Conservation (phyloP, 345 rosid genomes). For the Eucalyptus erythrocorys region DNA sequence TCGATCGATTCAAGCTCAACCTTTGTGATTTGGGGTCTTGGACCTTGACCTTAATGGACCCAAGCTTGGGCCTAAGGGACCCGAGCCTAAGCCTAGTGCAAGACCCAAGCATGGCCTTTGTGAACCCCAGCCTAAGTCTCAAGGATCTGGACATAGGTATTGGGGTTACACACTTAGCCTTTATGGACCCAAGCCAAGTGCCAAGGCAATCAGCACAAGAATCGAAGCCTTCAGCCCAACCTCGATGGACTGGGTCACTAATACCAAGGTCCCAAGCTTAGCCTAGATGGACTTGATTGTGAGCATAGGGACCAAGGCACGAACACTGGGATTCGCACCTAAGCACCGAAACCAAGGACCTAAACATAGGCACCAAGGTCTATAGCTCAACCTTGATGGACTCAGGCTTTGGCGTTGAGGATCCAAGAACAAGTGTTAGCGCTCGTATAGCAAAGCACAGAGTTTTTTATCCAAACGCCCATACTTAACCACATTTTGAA, state of each 20-base stretch:
- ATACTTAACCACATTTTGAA: neutral
- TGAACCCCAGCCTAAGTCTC: neutral
- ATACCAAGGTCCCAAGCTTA: neutral
- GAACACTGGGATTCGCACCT: rapidly evolving
- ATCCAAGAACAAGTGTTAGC: neutral
- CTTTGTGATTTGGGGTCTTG: neutral
- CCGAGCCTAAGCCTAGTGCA: neutral
- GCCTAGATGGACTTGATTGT: neutral
- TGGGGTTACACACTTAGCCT: neutral
- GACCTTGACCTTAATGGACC: rapidly evolving
- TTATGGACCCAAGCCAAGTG: neutral
- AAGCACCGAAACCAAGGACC: neutral
- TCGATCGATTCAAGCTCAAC: rapidly evolving
- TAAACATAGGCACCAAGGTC: neutral
- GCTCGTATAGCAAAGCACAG: neutral
- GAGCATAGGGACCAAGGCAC: rapidly evolving
- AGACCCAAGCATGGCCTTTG: neutral
- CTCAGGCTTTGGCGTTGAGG: rapidly evolving
- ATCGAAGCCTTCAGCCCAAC: neutral
- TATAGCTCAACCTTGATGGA: neutral
- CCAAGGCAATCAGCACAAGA: rapidly evolving
- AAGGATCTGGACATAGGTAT: neutral
- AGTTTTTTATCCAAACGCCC: neutral
- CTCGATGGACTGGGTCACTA: rapidly evolving
- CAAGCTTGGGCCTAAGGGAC: neutral